A percentile compares a stretch with the other conserved stretches of the same genome.
Conservation (phyloP, 75 land plant species). For the Azolla pinnata region DNA sequence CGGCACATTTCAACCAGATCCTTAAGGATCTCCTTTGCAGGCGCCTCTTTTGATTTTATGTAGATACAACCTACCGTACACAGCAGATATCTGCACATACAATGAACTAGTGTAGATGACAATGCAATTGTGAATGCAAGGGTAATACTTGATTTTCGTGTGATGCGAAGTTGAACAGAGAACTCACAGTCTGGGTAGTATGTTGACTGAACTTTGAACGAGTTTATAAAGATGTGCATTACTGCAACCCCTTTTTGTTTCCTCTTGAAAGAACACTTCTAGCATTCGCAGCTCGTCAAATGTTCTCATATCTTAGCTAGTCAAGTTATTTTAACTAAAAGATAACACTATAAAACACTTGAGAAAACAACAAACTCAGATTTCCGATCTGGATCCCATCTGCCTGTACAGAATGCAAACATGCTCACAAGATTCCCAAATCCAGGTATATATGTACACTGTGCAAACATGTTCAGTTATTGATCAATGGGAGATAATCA, state of each 20-base stretch:
- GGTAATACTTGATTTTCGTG: no score
- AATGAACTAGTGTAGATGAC: not conserved
- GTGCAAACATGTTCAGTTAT: no score
- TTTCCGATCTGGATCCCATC: no score
- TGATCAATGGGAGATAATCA: no score
- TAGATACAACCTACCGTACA: slow-evolving; percentile 96
- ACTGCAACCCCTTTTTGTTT: slow-evolving; percentile 63
- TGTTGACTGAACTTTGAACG: slow-evolving; percentile 91
- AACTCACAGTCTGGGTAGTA: slow-evolving; percentile 78
- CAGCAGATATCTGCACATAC: slow-evolving; percentile 79
- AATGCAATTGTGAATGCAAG: no score
- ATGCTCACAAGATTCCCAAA: no score
- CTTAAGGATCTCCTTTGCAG: slow-evolving; percentile 89
- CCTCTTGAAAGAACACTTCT: slow-evolving; percentile 85
- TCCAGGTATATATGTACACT: no score
- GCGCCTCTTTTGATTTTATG: slow-evolving; percentile 94
- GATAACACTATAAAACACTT: no score
- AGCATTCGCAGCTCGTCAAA: slow-evolving; percentile 90
- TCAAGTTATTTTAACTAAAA: no score
- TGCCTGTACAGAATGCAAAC: no score
- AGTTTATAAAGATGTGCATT: slow-evolving; percentile 84
- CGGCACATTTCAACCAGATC: slow-evolving; percentile 98
- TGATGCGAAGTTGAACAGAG: no score
- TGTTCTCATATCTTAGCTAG: slow-evolving; percentile 61
- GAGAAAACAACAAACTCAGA: no score